Evolutionary conservation across 805 yeast species (phyloP).

Genomic region (Naumovozyma castellii): DNA sequence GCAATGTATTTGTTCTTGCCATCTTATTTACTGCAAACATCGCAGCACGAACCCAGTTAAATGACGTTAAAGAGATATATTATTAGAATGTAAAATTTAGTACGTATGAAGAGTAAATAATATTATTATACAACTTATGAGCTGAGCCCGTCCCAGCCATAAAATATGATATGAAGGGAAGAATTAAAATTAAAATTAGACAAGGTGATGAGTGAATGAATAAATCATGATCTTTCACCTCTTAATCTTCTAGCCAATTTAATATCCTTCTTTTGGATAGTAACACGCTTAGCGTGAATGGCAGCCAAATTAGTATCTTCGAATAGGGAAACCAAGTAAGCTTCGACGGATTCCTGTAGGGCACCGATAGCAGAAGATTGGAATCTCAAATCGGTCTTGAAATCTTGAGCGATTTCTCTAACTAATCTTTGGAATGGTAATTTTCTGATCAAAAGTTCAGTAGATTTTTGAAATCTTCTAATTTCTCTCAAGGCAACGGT

Average conservation of each 20-base stretch:
- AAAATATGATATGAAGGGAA: background rate
- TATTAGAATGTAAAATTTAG: too few relatives aligned
- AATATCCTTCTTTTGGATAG: slow-evolving; percentile 96
- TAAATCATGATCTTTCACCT: slow-evolving; percentile 75
- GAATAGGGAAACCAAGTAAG: slow-evolving; percentile 87
- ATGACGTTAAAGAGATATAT: background rate
- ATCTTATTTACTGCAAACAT: too few relatives aligned
- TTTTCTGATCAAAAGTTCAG: slow-evolving; percentile 89
- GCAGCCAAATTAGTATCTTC: slow-evolving; percentile 98
- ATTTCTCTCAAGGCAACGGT: slow-evolving; percentile 93
- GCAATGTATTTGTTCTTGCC: too few relatives aligned
- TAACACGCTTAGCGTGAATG: slow-evolving; percentile 96
- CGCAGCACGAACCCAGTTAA: too few relatives aligned
- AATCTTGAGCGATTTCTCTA: slow-evolving; percentile 90
- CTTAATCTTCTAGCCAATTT: slow-evolving; percentile 96
- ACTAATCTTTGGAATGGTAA: slow-evolving; percentile 95
- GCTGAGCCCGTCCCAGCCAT: background rate
- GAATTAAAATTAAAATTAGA: too few relatives aligned
- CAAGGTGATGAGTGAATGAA: background rate
- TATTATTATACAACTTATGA: background rate
- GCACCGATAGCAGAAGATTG: slow-evolving; percentile 96
- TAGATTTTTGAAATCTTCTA: slow-evolving; percentile 93
- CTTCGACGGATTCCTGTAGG: slow-evolving; percentile 95
- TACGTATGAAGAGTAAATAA: too few relatives aligned
- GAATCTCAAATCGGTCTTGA: slow-evolving; percentile 88